A percentile compares a stretch with the other conserved stretches of the same genome.
phyloP scores from a whole-genome alignment of 2,329 filamentous ascomycete genomes.

The Penicillium brasilianum region DNA sequence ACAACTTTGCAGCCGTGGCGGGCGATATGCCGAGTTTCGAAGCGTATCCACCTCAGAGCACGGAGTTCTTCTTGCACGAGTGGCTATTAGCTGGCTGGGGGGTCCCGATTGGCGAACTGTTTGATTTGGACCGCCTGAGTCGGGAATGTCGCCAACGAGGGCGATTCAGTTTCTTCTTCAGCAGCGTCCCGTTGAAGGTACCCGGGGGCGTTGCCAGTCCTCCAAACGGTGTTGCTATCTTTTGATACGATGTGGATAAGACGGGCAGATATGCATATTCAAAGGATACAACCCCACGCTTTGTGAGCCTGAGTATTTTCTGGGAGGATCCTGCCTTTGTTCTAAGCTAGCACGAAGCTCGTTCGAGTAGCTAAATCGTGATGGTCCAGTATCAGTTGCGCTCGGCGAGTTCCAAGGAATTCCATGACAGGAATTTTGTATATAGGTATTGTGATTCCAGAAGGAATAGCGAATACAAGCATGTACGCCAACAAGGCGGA shows the following conservation, averaged over 20 bases:
- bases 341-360: no score
- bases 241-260: conserved; percentile 33
- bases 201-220: conserved; percentile 54
- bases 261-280: neutral
- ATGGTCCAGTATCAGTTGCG: no score
- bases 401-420: no score
- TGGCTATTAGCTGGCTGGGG: conserved; percentile 55
- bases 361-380: no score
- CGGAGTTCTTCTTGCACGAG: conserved; percentile 35
- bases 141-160: conserved; percentile 42
- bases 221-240: conserved; percentile 53
- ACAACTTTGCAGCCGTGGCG: conserved; percentile 60
- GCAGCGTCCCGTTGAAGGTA: conserved; percentile 54
- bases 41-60: conserved; percentile 47
- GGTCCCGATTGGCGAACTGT: conserved; percentile 53
- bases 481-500: no score
- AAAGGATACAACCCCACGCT: no score
- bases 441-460: no score
- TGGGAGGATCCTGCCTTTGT: no score
- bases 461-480: no score
- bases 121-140: conserved; percentile 50
- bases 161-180: conserved; percentile 56
- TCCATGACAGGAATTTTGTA: no score
- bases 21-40: conserved; percentile 63
- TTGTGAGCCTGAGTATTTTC: no score